Conservation (phyloP, 495 filamentous ascomycete genomes). For the Tuber indicum region DNA sequence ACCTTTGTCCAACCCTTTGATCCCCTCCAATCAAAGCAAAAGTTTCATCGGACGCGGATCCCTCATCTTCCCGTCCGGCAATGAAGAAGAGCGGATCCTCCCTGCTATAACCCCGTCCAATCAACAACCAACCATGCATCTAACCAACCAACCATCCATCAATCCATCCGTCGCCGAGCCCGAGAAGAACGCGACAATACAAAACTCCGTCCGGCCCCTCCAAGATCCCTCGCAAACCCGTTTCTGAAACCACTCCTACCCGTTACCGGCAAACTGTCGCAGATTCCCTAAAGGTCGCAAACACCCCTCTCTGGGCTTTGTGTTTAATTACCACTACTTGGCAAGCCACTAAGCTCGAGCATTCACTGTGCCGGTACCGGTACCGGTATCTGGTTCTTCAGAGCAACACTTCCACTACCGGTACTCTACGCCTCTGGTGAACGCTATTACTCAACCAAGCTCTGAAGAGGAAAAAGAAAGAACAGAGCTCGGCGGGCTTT, state of each 20-base stretch:
- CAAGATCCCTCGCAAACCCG: not conserved
- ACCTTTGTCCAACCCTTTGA: not conserved
- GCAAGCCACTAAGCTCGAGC: not conserved
- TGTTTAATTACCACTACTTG: too few relatives aligned
- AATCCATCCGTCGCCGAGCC: not conserved
- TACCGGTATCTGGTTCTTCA: not conserved
- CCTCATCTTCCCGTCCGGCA: not conserved
- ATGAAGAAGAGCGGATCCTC: not conserved
- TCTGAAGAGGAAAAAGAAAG: not conserved
- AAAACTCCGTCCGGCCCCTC: not conserved
- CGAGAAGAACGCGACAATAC: not conserved
- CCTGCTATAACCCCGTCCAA: not conserved
- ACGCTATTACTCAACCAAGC: not conserved
- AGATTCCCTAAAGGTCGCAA: not conserved
- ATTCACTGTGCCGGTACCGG: not conserved
- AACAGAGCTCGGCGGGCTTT: too few relatives aligned
- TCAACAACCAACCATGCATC: not conserved
- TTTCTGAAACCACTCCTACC: not conserved
- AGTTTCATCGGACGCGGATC: not conserved
- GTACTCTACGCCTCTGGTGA: not conserved
- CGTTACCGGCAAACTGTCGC: not conserved
- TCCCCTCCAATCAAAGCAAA: not conserved
- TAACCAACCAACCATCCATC: not conserved
- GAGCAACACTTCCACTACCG: not conserved
- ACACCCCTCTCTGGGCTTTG: not conserved